Base-by-base conservation (phyloP, 1,284 basidiomycete species). In the Ceratobasidium sp. region DNA sequence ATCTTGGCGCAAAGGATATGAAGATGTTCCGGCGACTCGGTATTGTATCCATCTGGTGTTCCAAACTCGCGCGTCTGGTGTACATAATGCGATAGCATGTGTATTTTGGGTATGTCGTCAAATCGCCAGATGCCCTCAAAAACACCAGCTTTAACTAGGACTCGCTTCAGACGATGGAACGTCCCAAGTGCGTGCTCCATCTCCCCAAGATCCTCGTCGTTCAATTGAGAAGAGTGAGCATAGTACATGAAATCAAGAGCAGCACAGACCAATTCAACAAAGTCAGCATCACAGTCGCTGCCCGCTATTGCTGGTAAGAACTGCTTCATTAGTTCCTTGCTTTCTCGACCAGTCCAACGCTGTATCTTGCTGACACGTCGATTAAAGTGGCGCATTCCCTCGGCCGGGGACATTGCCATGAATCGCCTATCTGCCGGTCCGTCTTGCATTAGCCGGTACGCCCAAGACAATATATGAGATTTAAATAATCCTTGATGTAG, bases 121-220 rank as follows among this genome's bases (percentile, higher is more conserved):
- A 67, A 67, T 32, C 2, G 18, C n/a, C n/a, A n/a, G n/a, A n/a
- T n/a, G n/a, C n/a, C n/a, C n/a, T n/a, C n/a, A n/a, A n/a, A n/a
- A n/a, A n/a, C n/a, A n/a, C n/a, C n/a, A n/a, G n/a, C n/a, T n/a
- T n/a, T n/a, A n/a, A n/a, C n/a, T n/a, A n/a, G n/a, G n/a, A n/a
- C n/a, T n/a, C n/a, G n/a, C n/a, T n/a, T n/a, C n/a, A n/a, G n/a
- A n/a, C n/a, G n/a, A n/a, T n/a, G n/a, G n/a, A n/a, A n/a, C n/a
- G n/a, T n/a, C n/a, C n/a, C n/a, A n/a, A n/a, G n/a, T n/a, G 78
- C 76, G 0, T 73, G 61, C 0, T 77, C 64, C 1, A 83, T 67
- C 0, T 65, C 48, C 0, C 10, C 14, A 0, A 83, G 77, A 0
- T 80, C 64, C 10, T 18, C 26, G 2, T 67, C 50, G 3, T 50